Conservation (phyloP, 2,329 filamentous ascomycete genomes). For the Fusarium sp. region DNA sequence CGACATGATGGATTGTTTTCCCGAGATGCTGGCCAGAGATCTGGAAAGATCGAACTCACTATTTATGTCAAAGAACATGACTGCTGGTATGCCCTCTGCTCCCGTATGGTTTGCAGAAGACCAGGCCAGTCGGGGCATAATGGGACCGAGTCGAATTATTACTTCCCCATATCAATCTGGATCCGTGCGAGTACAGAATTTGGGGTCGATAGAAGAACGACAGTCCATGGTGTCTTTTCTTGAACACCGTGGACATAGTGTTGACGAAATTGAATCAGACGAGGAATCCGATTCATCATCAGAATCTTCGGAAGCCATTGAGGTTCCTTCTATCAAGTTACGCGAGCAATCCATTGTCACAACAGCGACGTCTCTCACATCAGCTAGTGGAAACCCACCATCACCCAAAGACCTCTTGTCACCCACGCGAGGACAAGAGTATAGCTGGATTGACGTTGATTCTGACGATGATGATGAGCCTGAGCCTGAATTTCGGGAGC, state of each 20-base stretch:
- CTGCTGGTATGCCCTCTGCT: constrained; percentile 60
- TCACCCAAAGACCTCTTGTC: constrained; percentile 44
- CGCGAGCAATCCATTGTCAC: constrained; percentile 53
- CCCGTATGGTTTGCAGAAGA: constrained; percentile 50
- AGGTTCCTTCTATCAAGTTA: constrained; percentile 49
- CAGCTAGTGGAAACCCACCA: constrained; percentile 43
- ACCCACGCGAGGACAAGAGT: constrained; percentile 36
- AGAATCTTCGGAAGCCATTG: constrained; percentile 49
- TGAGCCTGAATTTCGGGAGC: constrained; percentile 24
- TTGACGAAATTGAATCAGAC: constrained; percentile 49
- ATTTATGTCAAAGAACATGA: constrained; percentile 64
- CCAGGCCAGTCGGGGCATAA: constrained; percentile 21
- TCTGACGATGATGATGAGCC: constrained; percentile 48
- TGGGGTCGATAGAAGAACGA: constrained; percentile 53
- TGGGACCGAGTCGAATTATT: constrained; percentile 34
- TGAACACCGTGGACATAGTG: constrained; percentile 37
- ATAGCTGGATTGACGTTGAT: constrained; percentile 55
- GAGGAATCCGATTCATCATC: constrained; percentile 47
- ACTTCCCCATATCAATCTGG: constrained; percentile 48
- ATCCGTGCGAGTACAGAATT: constrained; percentile 47
- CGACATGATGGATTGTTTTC: constrained; percentile 58
- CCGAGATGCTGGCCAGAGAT: constrained; percentile 67
- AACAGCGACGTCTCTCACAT: constrained; percentile 52
- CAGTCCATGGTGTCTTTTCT: constrained; percentile 53
- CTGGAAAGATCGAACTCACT: constrained; percentile 61